Evolutionary conservation across 129 eudicot genomes (phyloP).

Genomic region (Flaveria brownii): DNA sequence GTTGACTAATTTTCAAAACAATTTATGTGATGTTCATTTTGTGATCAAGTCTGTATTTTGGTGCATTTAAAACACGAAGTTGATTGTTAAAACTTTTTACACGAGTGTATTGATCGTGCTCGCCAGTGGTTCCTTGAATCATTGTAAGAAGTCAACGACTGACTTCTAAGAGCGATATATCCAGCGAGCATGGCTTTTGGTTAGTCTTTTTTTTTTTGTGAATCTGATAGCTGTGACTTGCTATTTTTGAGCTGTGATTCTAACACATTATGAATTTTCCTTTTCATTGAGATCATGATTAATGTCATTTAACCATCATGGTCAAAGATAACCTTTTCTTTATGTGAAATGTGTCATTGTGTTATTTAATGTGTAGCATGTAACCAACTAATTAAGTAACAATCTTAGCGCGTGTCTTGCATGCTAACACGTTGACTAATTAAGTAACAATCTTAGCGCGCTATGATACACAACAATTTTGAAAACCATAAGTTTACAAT

Average conservation of each 20-base stretch:
- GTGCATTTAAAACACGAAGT: conserved; percentile 21
- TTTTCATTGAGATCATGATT: conserved; percentile 11
- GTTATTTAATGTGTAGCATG: conserved; percentile 7
- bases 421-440: conserved; percentile 16
- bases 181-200: no score
- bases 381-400: conserved; percentile 5
- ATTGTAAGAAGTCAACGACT: no score
- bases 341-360: conserved; percentile 8
- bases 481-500: background rate
- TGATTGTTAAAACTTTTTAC: conserved; percentile 18
- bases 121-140: background rate
- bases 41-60: conserved; percentile 20
- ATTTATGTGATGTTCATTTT: conserved; percentile 12
- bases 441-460: background rate
- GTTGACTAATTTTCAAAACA: conserved; percentile 22
- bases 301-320: conserved; percentile 29
- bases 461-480: background rate
- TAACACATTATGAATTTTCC: background rate
- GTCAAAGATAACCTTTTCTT: conserved; percentile 24
- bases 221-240: no score
- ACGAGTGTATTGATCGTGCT: background rate
- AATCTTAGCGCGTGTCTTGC: background rate
- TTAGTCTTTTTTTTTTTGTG: no score
- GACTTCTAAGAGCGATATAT: no score
- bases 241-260: no score